Evolutionary conservation across 495 filamentous ascomycete species (phyloP), one percentile per base, ranked within the genome.

Genomic region (Podospora tetraspora): DNA sequence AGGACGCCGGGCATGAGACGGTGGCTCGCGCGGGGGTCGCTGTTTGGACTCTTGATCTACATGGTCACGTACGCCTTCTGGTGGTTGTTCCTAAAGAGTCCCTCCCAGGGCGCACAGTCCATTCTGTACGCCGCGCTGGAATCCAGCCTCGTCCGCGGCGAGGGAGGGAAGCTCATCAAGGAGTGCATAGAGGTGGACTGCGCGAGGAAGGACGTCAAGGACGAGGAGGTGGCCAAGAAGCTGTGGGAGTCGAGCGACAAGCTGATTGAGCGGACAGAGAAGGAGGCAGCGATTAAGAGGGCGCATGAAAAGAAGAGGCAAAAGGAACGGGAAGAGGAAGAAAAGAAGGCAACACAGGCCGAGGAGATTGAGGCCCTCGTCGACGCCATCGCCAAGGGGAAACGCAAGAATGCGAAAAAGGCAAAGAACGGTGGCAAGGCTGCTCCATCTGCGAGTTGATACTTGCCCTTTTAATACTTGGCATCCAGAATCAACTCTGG

Each of bases 241-340:
- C 81, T 99, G 59, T 98, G 95, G 95, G 86, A 92, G 77, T 84
- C 88, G 59, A 96, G 91, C 75, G 95, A 96, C 80, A 88, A 87
- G 78, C 87, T 93, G 74, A 89, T 98, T 68, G 89, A 94, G 79
- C 84, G 84, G 70, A 83, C 88, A 56, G 95, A 99, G 81, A 95
- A 91, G 80, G 88, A 92, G 73, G 85, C 88, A 8, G 94, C 93
- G 3, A 84, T 83, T 70, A 95, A 93, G 82, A 91, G 92, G 79
- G 85, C 87, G 63, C 80, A 78, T 63, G 86, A 89, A 63, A 82
- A 82, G 72, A 73, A 75, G 64, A 76, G 83, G 74, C 72, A 75
- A 68, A 75, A 79, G 74, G 75, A 81, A 69, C 75, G 78, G 67
- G 24, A 66, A 10, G 61, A 79, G 69, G 77, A 78, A 64, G 73